Base-by-base conservation (phyloP, 116 monocot genomes). In the Thalassia testudinum region DNA sequence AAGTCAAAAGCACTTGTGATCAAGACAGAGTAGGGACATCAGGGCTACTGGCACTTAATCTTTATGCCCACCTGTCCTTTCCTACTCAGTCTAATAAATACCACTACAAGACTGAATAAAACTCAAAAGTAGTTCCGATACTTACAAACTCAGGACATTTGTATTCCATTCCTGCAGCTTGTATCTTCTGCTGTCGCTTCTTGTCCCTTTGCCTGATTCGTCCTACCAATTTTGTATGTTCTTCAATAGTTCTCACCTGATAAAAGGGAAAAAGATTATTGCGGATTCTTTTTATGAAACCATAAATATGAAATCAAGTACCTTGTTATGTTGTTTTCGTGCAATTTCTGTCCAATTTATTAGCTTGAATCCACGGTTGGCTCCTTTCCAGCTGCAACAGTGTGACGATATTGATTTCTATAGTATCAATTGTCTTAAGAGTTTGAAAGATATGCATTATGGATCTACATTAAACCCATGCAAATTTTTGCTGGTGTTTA, bases 101-200 rank as follows among this genome's bases (percentile, higher is more conserved):
- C n/a, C n/a, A n/a, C n/a, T n/a, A n/a, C n/a, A n/a, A n/a, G n/a
- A 34, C 45, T n/a, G 45, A 45, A 45, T 15, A 55, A 19, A 17
- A 24, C n/a, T n/a, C n/a, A n/a, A n/a, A n/a, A 20, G 24, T 16
- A 19, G 24, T 24, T 24, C 47, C n/a, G 37, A 64, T 28, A 72
- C 95, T 85, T 77, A 97, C 97, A 66, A 97, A 68, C 16, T 63
- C 81, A 24, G 89, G 82, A 54, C 82, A 89, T 48, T 82, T 74
- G 54, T 89, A 97, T 13, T 97, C 81, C 64, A 97, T 82, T 26
- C 89, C 97, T 60, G 89, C 82, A 63, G 63, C 77, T 52, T 70
- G 63, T 37, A 97, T 72, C 40, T 85, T 68, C 61, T 82, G 74
- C 15, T 74, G 67, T 22, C 85, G 65, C 50, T 71, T 82, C 48